These are phyloP conservation scores for Rosa lucieae DNA, from an alignment of 306 rosid genomes.

Conservation along the genomic window DNA sequence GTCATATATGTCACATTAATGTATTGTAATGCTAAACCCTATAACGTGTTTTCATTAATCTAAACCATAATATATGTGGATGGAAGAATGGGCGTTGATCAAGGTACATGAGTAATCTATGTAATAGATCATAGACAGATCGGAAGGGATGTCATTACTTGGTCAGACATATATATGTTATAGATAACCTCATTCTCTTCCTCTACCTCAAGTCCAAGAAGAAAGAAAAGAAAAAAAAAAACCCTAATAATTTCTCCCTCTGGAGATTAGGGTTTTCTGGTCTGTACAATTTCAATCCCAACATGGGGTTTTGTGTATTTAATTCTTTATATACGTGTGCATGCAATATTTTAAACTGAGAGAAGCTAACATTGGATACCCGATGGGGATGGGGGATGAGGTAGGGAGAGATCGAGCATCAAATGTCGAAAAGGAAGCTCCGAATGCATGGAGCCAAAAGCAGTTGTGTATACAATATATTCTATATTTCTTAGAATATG, in stretches of 20 bases:
- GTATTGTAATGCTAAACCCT: background rate
- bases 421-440: conserved; percentile 42
- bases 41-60: background rate
- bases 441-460: conserved; percentile 62
- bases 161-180: background rate
- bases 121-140: background rate
- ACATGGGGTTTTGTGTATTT: conserved; percentile 37
- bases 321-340: conserved; percentile 22
- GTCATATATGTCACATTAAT: background rate
- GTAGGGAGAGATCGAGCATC: conserved; percentile 31
- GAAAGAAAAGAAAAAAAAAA: background rate
- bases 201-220: background rate
- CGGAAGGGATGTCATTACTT: background rate
- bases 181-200: conserved; percentile 8
- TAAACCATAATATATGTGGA: background rate
- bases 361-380: conserved; percentile 47
- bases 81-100: background rate
- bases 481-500: background rate
- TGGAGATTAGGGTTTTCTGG: conserved; percentile 23
- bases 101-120: background rate
- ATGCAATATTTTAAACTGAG: conserved; percentile 26
- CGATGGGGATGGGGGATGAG: conserved; percentile 46
- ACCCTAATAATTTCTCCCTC: conserved; percentile 15
- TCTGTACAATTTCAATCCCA: background rate
- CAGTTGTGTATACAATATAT: conserved; percentile 27